Conservation (phyloP, 192 early-diverging fungal genomes). For the Entomortierella beljakovae region DNA sequence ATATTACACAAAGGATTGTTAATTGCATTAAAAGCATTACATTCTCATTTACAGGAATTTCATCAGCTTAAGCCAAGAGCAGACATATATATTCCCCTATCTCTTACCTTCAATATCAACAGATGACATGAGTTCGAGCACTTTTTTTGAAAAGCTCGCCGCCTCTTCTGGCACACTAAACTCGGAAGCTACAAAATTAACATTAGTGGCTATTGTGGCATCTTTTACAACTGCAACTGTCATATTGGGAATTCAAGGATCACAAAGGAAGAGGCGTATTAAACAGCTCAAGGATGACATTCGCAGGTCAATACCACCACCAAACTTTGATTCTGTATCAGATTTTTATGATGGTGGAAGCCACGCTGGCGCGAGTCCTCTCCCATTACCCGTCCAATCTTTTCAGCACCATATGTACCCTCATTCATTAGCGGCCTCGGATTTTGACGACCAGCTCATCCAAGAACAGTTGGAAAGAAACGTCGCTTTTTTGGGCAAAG, state of each 20-base stretch:
- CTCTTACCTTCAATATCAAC: no score
- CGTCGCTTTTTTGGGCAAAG: conserved; percentile 90
- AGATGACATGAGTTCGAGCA: no score
- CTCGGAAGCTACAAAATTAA: conserved; percentile 42
- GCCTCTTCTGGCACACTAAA: conserved; percentile 19
- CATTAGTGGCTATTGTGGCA: conserved; percentile 69
- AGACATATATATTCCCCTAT: no score
- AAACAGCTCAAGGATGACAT: conserved; percentile 69
- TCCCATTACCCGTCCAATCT: background rate
- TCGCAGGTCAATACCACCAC: conserved; percentile 51
- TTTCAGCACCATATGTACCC: background rate
- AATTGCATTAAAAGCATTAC: background rate
- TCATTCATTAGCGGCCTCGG: background rate
- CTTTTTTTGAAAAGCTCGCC: conserved; percentile 24
- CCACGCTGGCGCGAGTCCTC: background rate
- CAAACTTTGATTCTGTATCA: conserved; percentile 17
- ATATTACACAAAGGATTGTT: background rate
- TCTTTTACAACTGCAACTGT: conserved; percentile 71
- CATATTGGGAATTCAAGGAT: conserved; percentile 65
- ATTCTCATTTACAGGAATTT: background rate
- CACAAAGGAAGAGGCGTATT: conserved; percentile 58
- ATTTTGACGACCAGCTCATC: conserved; percentile 74
- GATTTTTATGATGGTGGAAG: conserved; percentile 6
- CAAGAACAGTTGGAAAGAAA: conserved; percentile 89
- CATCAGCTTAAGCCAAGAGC: background rate